phyloP scores from a whole-genome alignment of 2,329 filamentous ascomycete species.

The Penicillium sp. region DNA sequence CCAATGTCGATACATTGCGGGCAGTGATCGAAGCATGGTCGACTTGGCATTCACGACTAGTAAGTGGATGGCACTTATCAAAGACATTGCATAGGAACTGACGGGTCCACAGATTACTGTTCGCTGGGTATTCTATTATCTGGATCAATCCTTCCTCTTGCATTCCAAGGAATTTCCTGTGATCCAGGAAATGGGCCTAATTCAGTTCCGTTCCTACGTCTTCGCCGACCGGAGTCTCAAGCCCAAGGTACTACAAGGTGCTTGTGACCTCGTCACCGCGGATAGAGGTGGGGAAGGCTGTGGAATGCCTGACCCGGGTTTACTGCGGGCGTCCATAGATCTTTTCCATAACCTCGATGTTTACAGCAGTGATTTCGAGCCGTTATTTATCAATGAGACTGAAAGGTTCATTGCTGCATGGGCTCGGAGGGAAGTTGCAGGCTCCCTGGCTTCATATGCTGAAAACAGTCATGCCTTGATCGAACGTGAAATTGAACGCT shows the following conservation, averaged over 20 bases:
- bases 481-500: slow-evolving; percentile 66
- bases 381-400: slow-evolving; percentile 64
- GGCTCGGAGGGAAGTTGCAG: slow-evolving; percentile 60
- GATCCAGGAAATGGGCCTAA: slow-evolving; percentile 75
- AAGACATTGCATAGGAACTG: not conserved
- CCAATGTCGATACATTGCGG: slow-evolving; percentile 61
- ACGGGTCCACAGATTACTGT: slow-evolving; percentile 58
- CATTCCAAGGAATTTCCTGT: slow-evolving; percentile 64
- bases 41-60: slow-evolving; percentile 72
- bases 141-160: slow-evolving; percentile 84
- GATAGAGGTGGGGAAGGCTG: slow-evolving; percentile 58
- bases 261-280: slow-evolving; percentile 69
- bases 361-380: slow-evolving; percentile 76
- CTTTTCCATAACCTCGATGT: slow-evolving; percentile 82
- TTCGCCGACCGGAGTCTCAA: slow-evolving; percentile 53
- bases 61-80: slow-evolving; percentile 39
- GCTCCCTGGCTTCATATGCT: slow-evolving; percentile 71
- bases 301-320: slow-evolving; percentile 54
- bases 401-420: slow-evolving; percentile 65
- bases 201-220: slow-evolving; percentile 64
- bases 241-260: slow-evolving; percentile 58
- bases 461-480: slow-evolving; percentile 65
- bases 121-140: slow-evolving; percentile 85
- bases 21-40: slow-evolving; percentile 63
- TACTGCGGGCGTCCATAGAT: slow-evolving; percentile 71